Evolutionary conservation across 192 early-diverging fungal species (phyloP), one percentile per base, ranked within the genome.

Genomic region (Irineochytrium annulatum): DNA sequence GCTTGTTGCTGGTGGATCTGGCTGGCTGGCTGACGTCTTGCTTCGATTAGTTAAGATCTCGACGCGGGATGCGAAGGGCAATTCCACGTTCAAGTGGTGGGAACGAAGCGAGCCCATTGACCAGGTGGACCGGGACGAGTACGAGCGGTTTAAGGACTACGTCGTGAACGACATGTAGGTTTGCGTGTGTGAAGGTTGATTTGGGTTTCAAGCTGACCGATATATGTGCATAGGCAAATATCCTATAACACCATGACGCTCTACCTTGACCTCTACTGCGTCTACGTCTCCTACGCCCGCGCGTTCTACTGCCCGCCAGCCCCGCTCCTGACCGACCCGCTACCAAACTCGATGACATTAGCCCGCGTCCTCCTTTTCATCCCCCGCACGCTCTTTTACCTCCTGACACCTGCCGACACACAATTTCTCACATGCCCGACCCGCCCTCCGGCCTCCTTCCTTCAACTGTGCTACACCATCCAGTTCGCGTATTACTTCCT

Each of bases 401-500:
- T 49, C 11, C 46, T 49, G 46, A 49, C 26, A 14, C 46, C 46
- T 6, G 24, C 11, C 46, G 22, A 49, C 46, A 49, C 46, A 22
- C 22, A 8, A 6, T 5, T 24, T 8, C 22, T 8, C 13, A 17
- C 46, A 49, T 22, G 24, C 5, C 46, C 46, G 24, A 17, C 6
- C 11, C 17, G 46, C 24, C 26, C 46, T 5, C 24, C 46, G 5
- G 24, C 22, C 17, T 20, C 13, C 46, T 49, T 49, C 24, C 24
- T 49, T 6, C 11, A 49, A 8, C 26, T 49, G 17, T 17, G 11
- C 46, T 24, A 20, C 46, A 22, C 22, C 13, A 49, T 49, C 46
- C 46, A 49, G 46, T 24, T 49, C 46, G 11, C 24, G 17, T 49
- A 49, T 24, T 49, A 49, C 46, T 49, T 49, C 26, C 11, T 49